A percentile compares a stretch with the other conserved stretches of the same genome.
Evolutionary conservation across 306 rosid species (phyloP).

Genomic region (Prinsepia uniflora): DNA sequence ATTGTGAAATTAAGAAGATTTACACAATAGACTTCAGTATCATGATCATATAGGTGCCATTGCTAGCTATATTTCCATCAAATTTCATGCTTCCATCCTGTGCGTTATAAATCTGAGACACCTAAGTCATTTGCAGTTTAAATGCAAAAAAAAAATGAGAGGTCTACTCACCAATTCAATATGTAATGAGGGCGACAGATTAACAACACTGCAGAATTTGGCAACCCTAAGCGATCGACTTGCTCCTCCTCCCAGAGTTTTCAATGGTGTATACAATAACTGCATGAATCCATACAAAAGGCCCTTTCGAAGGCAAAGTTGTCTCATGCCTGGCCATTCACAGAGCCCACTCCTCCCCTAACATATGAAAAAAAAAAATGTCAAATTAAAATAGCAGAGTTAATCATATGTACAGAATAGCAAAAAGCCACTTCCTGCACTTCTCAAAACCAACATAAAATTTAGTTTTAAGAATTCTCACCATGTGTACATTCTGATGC

Average conservation of each 20-base stretch:
- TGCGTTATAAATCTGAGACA: background rate
- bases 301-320: slow-evolving; percentile 66
- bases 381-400: slow-evolving; percentile 8
- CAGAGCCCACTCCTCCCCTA: slow-evolving; percentile 66
- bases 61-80: background rate
- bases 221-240: slow-evolving; percentile 75
- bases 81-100: background rate
- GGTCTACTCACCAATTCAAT: slow-evolving; percentile 76
- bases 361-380: slow-evolving; percentile 17
- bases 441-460: slow-evolving; percentile 8
- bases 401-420: background rate
- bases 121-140: background rate
- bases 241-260: slow-evolving; percentile 85
- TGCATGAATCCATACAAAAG: slow-evolving; percentile 77
- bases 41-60: background rate
- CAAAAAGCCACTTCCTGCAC: background rate
- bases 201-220: slow-evolving; percentile 92
- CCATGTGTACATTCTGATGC: background rate
- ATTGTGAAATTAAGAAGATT: background rate
- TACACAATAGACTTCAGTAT: background rate
- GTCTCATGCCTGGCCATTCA: slow-evolving; percentile 77
- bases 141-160: slow-evolving; percentile 8
- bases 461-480: slow-evolving; percentile 9
- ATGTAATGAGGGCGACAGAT: slow-evolving; percentile 68
- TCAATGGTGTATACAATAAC: slow-evolving; percentile 65